Evolutionary conservation across 768 basidiomycete genomes (phyloP), one percentile per base, ranked within the genome.

Genomic region (Boletus bicolor): DNA sequence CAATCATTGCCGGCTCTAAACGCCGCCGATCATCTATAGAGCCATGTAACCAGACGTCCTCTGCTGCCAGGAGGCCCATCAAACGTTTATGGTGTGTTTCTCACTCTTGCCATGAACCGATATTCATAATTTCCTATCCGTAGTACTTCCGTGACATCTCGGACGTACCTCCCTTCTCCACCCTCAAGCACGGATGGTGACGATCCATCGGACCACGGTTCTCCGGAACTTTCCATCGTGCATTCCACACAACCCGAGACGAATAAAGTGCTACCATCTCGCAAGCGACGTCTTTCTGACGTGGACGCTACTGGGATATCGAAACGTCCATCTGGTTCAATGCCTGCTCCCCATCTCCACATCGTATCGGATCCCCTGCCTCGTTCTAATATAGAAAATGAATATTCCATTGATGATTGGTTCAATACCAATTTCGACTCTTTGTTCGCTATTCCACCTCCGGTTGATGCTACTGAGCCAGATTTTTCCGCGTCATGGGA

Each of bases 221-320:
- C 51, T 3, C 49, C 21, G 0, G 41, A 46, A 26, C 19, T 39
- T 54, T 21, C 36, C 19, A 1, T 12, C 19, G 19, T n/a, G 2
- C n/a, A 36, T 21, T 15, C 30, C 30, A 37, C 34, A 0, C 49
- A 7, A 5, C 19, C 47, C 4, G 38, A 49, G 14, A 48, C 7
- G 11, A 43, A 36, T n/a, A 0, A n/a, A 15, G 32, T 21, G 2
- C 2, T 38, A n/a, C 36, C n/a, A 39, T 49, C 55, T 60, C 61
- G 55, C 44, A 78, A 79, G 56, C 74, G 77, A 38, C 67, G 72
- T 5, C 46, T 75, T 12, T 78, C 77, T 2, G 72, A 75, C 11
- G 54, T 64, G 3, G 72, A 69, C 8, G 43, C 38, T 2, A 37
- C 57, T 0, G 35, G 39, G 1, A n/a, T 56, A 36, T 36, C 66